A percentile compares a stretch with the other conserved stretches of the same genome.
Evolutionary conservation across 2,329 filamentous ascomycete genomes (phyloP).

Genomic region (Decorospora gaudefroyi): DNA sequence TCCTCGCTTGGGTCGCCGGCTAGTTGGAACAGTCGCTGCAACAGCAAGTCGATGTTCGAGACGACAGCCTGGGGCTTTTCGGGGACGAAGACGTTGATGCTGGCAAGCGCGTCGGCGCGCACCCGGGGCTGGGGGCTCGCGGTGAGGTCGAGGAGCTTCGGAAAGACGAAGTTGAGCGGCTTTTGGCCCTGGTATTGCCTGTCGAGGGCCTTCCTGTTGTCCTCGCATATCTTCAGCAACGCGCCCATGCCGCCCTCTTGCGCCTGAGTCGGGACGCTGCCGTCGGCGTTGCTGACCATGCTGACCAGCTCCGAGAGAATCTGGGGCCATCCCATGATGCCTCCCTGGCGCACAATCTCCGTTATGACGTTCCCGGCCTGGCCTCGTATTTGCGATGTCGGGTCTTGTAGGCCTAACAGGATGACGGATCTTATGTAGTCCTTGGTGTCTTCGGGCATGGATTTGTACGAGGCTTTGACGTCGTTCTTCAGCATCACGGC

Average conservation of each 20-base stretch:
- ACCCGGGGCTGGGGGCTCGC: conserved; percentile 76
- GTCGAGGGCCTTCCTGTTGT: conserved; percentile 85
- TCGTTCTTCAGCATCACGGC: conserved; percentile 97
- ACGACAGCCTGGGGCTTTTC: conserved; percentile 82
- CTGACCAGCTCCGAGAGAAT: conserved; percentile 80
- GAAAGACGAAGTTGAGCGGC: conserved; percentile 84
- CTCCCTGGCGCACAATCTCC: conserved; percentile 82
- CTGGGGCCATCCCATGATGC: conserved; percentile 88
- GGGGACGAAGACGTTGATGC: conserved; percentile 90
- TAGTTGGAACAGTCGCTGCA: conserved; percentile 81
- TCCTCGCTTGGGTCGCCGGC: conserved; percentile 77
- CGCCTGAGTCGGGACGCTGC: conserved; percentile 68
- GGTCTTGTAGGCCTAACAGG: conserved; percentile 78
- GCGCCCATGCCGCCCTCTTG: conserved; percentile 95
- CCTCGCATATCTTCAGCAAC: conserved; percentile 93
- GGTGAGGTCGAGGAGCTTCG: conserved; percentile 87
- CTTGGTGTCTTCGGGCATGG: conserved; percentile 73
- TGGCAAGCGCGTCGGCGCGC: conserved; percentile 75
- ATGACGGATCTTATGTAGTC: conserved; percentile 79
- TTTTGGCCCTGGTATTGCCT: conserved; percentile 86
- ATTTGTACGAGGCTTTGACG: conserved; percentile 73
- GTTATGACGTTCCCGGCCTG: conserved; percentile 94
- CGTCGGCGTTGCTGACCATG: conserved; percentile 73
- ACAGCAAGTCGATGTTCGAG: conserved; percentile 76
- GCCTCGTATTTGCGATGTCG: conserved; percentile 78